Base-by-base conservation (phyloP, 2,329 filamentous ascomycete species). In the Alternaria sp. region DNA sequence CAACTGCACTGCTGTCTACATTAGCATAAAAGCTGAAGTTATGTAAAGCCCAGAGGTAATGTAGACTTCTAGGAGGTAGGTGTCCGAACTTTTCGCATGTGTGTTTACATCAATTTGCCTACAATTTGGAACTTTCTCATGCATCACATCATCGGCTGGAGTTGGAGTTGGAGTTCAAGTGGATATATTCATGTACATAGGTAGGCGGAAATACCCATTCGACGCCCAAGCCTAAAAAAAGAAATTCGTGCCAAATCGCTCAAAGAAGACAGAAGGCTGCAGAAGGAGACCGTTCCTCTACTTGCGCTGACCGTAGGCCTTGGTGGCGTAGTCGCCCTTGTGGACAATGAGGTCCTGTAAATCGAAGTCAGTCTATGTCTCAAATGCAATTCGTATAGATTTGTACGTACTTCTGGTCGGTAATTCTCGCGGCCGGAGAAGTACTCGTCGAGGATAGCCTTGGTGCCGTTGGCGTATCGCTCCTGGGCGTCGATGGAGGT, bases 401-500 rank as follows among this genome's bases (percentile, higher is more conserved):
- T n/a, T n/a, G n/a, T n/a, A n/a, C n/a, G n/a, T n/a, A n/a, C n/a
- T n/a, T n/a, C 85, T 59, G 90, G 89, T 70, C 87, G 86, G 87
- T 99, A 99, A 85, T 98, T 94, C 79, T 92, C 84, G 79, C 89
- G 90, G 74, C 94, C 94, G 71, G 86, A 88, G 81, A 97, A 92
- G 88, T 98, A 99, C 83, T 90, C 93, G 70, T 95, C 87, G 64
- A 99, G 86, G 79, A 99, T 98, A 71, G 86, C 83, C 91, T 97
- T 97, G 82, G 89, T 91, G 75, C 93, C 93, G 69, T 90, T 86
- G 76, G 93, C 93, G 80, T 97, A 97, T 57, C 78, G 78, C 77
- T 93, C 90, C 87, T 99, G 96, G 63, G 96, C 96, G 80, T 99
- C 96, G 79, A 99, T 91, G n/a, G 94, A 97, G 62, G 95, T 98